Base-by-base conservation (phyloP, 139 green algal genomes). In the Chlorella sorokiniana region DNA sequence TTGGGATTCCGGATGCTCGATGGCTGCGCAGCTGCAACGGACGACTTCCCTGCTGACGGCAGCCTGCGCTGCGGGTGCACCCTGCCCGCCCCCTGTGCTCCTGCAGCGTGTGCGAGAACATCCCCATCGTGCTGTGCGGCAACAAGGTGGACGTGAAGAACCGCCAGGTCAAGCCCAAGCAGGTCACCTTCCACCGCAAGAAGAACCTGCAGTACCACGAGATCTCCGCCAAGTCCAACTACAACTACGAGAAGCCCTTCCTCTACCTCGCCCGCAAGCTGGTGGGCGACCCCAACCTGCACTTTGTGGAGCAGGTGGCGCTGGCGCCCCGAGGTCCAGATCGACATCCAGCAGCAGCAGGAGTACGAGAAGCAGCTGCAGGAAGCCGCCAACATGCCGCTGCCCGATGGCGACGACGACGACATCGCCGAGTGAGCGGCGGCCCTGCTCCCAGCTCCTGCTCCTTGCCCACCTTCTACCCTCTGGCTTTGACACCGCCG, bases 111-210 rank as follows among this genome's bases (percentile, higher is more conserved):
- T 99, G 97, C 83, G 97, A 99, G 51, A 98, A 98, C 89, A 99
- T 99, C 78, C 97, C 97, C 76, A 98, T 99, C 73, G 97, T 99
- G 44, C 93, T 99, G 67, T 99, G 97, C 87, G 97, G 97, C 69
- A 99, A 99, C 93, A 99, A 99, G 93, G 95, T 99, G 45, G 97
- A 99, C 81, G 97, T 99, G 48, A 99, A 99, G 93, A 99, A 99
- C 89, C 93, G 97, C 52, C 97, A 99, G 87, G 97, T 99, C 56
- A 99, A 99, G 90, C 96, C 97, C 69, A 99, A 99, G 93, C 96
- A 99, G 70, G 94, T 98, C 20, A 96, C 91, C 27, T 97, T 97
- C 88, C 93, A 96, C 83, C 84, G 88, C 79, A 99, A 99, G 91
- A 99, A 99, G 95, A 99, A 99, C 90, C 89, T 99, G 76, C 96